Evolutionary conservation across 441 rosid genomes (phyloP), one percentile per base, ranked within the genome.

Genomic region (Raphanus hybrid): DNA sequence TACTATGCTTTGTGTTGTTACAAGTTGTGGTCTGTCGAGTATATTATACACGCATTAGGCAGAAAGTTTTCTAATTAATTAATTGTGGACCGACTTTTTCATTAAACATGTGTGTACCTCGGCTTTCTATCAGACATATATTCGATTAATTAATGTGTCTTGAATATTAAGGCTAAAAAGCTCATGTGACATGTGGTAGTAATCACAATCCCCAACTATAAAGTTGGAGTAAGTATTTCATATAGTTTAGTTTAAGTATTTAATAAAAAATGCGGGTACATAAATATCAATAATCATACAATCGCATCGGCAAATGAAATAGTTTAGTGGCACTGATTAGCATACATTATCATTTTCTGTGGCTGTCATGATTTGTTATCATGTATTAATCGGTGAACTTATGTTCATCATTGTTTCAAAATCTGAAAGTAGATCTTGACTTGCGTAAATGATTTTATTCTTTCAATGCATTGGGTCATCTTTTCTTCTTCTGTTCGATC

Each of bases 121-220:
- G 12, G 69, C 77, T 73, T 61, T 50, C 68, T 16, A 61, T 73
- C 70, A 67, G 66, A 27, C 77, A 48, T 67, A 16, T 61, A 60
- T 60, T 73, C 50, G 72, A 77, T 60, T 66, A 45, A 52, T 78
- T 67, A 48, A 72, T 66, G 50, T n/a, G 39, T 57, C 39, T 67
- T 67, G 37, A 3, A 9, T 60, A 15, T 26, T 27, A 54, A 54
- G 60, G 43, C 67, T 14, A 55, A 76, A 16, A 73, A 59, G 3
- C 63, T 48, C 34, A 6, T 50, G 15, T 72, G 77, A 72, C 81
- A 78, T 78, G 81, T 78, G 14, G 5, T 67, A 50, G 70, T 73
- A 26, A 73, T 73, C 70, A 78, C 74, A 78, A 43, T 39, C 64
- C 74, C 81, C 81, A 39, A 73, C 68, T 8, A 39, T 29, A 78